These are phyloP conservation scores for Zanthoxylum bungeanum DNA, from an alignment of 345 rosid species.

Conservation along the genomic window DNA sequence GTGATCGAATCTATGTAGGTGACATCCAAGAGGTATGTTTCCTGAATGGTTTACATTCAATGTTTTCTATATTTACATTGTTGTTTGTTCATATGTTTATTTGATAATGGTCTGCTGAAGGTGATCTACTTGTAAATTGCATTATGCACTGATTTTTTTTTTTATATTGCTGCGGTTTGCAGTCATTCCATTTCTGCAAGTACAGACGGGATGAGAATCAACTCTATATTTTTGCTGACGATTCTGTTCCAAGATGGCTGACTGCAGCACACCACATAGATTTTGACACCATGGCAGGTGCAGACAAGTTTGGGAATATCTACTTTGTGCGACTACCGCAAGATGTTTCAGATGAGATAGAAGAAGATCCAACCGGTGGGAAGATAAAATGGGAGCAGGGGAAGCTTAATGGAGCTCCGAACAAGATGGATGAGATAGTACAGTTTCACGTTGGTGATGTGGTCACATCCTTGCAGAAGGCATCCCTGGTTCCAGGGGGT, in stretches of 20 bases:
- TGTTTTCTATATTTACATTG: neutral
- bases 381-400: slow-evolving; percentile 99
- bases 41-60: neutral
- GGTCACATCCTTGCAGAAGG: slow-evolving; percentile 79
- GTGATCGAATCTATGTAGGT: slow-evolving; percentile 91
- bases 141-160: slow-evolving; percentile 2
- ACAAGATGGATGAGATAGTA: slow-evolving; percentile 92
- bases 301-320: slow-evolving; percentile 91
- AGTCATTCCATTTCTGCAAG: slow-evolving; percentile 99
- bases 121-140: neutral
- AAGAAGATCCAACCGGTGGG: slow-evolving; percentile 97
- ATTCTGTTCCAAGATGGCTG: slow-evolving; percentile 95
- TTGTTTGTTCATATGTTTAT: neutral
- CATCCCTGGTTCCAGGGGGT: slow-evolving; percentile 91
- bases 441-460: slow-evolving; percentile 94
- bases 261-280: slow-evolving; percentile 86
- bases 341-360: slow-evolving; percentile 95
- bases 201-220: slow-evolving; percentile 97
- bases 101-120: neutral
- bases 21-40: slow-evolving; percentile 89
- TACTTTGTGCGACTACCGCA: slow-evolving; percentile 86
- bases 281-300: slow-evolving; percentile 96
- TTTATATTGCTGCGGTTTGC: slow-evolving; percentile 23
- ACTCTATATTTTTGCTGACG: slow-evolving; percentile 92
- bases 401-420: slow-evolving; percentile 93